phyloP scores from a whole-genome alignment of 768 basidiomycete genomes.

The Pholiota molesta region DNA sequence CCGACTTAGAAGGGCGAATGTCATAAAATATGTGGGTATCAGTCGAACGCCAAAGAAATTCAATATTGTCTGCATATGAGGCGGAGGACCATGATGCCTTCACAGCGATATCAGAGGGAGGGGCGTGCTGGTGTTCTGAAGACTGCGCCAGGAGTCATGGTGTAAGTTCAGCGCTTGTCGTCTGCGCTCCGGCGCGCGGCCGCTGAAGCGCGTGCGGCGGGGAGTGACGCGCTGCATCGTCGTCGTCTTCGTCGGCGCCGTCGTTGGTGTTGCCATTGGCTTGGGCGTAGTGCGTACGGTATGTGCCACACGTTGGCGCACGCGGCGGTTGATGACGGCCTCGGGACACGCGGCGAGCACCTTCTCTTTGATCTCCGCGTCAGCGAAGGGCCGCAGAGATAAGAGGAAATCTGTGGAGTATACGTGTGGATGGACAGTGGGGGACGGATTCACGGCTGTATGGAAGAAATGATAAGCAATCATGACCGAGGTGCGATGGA shows the following conservation, averaged over 20 bases:
- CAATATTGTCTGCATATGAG: no score
- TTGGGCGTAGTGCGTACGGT: background rate
- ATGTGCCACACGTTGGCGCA: background rate
- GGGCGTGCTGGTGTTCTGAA: background rate
- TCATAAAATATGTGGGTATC: no score
- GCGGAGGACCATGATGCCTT: background rate
- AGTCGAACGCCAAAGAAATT: no score
- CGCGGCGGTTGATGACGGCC: background rate
- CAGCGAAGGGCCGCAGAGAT: background rate
- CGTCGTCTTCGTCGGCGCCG: background rate
- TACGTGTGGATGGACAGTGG: background rate
- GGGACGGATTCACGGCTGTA: background rate
- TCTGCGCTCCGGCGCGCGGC: slow-evolving; percentile 5
- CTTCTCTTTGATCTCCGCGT: background rate
- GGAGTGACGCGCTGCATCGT: background rate
- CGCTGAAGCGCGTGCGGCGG: background rate
- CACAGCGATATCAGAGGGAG: background rate
- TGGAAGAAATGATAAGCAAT: background rate
- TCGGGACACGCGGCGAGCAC: slow-evolving; percentile 5
- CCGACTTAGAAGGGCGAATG: no score
- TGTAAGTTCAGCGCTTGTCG: background rate
- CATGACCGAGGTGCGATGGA: background rate
- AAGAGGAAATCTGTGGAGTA: background rate
- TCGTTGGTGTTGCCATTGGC: background rate
- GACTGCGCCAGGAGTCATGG: background rate